Conservation (phyloP, 2,329 filamentous ascomycete species). For the Ophiostoma pallidulum region DNA sequence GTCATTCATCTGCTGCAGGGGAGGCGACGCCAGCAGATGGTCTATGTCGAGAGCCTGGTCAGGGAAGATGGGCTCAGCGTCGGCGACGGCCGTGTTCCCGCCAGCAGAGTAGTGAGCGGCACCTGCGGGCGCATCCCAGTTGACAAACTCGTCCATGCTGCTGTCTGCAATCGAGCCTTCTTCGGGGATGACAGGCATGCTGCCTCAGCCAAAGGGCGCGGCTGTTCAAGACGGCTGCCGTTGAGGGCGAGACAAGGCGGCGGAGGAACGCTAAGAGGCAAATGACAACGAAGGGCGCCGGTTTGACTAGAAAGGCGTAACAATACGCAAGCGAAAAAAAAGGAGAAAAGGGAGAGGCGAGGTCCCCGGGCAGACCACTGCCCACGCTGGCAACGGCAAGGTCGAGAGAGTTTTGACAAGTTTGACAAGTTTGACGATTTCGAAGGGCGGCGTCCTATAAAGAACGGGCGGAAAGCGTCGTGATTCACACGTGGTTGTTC, state of each 20-base stretch:
- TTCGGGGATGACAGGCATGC: slow-evolving; percentile 22
- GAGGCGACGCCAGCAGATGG: slow-evolving; percentile 3
- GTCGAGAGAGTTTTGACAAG: too few species aligned
- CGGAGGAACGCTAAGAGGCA: neutral
- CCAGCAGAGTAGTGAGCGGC: slow-evolving; percentile 11
- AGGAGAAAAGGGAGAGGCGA: neutral
- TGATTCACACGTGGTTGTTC: too few species aligned
- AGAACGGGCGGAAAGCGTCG: too few species aligned
- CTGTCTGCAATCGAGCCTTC: slow-evolving; percentile 15
- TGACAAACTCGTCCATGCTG: slow-evolving; percentile 53
- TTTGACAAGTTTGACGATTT: too few species aligned
- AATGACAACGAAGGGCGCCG: neutral
- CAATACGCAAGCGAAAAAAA: neutral
- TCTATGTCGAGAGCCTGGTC: slow-evolving; percentile 16
- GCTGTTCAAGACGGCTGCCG: neutral
- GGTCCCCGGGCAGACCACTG: neutral
- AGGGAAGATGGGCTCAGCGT: slow-evolving; percentile 19
- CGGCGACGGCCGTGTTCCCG: slow-evolving; percentile 14
- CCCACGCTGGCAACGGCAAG: too few species aligned
- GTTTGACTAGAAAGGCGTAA: neutral
- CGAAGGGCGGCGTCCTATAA: slow-evolving; percentile 1
- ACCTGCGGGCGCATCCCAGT: slow-evolving; percentile 40
- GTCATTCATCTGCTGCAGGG: slow-evolving; percentile 13
- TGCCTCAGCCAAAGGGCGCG: slow-evolving; percentile 10
- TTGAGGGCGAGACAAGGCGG: neutral